Evolutionary conservation across 2,329 filamentous ascomycete genomes (phyloP).

Genomic region (Colletotrichum lupini): DNA sequence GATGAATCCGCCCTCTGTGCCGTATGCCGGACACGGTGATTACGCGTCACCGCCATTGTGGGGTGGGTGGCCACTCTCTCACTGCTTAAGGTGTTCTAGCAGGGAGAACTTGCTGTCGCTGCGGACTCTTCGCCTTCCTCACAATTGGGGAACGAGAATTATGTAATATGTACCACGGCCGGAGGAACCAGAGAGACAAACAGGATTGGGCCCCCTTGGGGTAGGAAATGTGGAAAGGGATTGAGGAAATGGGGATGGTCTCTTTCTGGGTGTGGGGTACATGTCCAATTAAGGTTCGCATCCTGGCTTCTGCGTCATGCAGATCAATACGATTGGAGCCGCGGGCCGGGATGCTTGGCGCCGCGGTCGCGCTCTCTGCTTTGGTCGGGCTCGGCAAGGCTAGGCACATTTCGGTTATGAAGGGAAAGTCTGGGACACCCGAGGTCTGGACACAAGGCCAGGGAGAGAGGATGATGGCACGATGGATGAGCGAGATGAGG

Average conservation of each 20-base stretch:
- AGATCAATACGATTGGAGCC: conserved; percentile 32
- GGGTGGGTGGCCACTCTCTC: neutral
- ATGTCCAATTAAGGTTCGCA: conserved; percentile 35
- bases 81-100: conserved; percentile 16
- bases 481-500: conserved; percentile 21
- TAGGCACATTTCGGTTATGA: conserved; percentile 16
- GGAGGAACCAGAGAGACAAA: conserved; percentile 10
- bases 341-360: conserved; percentile 30
- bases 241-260: neutral
- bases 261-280: conserved; percentile 24
- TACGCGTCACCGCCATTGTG: conserved; percentile 26
- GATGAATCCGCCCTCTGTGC: neutral
- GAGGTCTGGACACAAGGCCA: neutral
- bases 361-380: conserved; percentile 20
- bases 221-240: neutral
- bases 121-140: conserved; percentile 10
- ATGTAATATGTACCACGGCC: conserved; percentile 20
- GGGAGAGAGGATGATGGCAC: conserved; percentile 8
- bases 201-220: neutral
- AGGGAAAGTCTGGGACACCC: neutral
- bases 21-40: conserved; percentile 7
- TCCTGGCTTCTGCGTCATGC: conserved; percentile 36
- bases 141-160: conserved; percentile 7
- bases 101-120: neutral
- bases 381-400: conserved; percentile 16